phyloP scores from a whole-genome alignment of 1,284 basidiomycete genomes.

The Trametes sp. region DNA sequence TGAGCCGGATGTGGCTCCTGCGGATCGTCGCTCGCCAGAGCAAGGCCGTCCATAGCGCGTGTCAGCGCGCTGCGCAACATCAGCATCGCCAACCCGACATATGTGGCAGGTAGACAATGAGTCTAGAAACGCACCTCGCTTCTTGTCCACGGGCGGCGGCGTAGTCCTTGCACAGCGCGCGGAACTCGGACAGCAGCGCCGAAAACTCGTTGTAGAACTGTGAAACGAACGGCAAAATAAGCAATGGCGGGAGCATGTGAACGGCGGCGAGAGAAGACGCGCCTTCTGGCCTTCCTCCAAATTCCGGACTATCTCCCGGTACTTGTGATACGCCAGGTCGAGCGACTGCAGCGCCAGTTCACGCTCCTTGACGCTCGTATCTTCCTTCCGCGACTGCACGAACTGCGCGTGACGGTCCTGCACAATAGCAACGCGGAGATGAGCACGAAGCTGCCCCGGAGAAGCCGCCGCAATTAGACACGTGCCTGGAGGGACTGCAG shows the following conservation, averaged over 20 bases:
- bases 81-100: not conserved
- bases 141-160: conserved; percentile 74
- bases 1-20: not conserved
- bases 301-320: conserved; percentile 86
- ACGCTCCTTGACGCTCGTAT: conserved; percentile 82
- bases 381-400: conserved; percentile 80
- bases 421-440: not conserved
- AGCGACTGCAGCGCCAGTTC: conserved; percentile 88
- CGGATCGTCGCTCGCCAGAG: not conserved
- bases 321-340: conserved; percentile 89
- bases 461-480: not conserved
- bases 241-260: not conserved
- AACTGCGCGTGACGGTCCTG: conserved; percentile 83
- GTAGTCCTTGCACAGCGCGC: conserved; percentile 80
- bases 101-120: not conserved
- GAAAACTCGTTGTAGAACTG: conserved; percentile 89
- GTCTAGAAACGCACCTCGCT: conserved; percentile 45
- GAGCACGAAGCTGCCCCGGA: not conserved
- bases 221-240: not conserved
- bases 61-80: conserved; percentile 3
- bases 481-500: conserved; percentile 70
- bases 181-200: conserved; percentile 75
- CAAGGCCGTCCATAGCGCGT: not conserved
- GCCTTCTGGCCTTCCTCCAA: conserved; percentile 90
- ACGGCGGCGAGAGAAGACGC: conserved; percentile 19